These are phyloP conservation scores for Dothistroma pini DNA, from an alignment of 2,329 filamentous ascomycete genomes.

Conservation along the genomic window DNA sequence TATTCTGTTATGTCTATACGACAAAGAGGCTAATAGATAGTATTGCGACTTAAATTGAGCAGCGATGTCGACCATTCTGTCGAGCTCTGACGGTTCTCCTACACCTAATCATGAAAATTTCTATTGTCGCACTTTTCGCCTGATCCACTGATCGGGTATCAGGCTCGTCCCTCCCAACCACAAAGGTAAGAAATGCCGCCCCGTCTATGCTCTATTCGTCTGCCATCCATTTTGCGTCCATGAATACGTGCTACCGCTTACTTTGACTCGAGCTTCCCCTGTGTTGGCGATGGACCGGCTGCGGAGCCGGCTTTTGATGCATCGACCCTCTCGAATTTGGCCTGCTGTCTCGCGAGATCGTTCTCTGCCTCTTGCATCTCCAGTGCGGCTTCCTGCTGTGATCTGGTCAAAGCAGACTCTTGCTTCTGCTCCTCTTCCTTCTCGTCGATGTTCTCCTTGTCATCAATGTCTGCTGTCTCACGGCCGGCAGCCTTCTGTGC, in stretches of 20 bases:
- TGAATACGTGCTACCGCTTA: not conserved
- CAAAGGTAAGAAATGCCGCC: not conserved
- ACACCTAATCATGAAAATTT: not conserved
- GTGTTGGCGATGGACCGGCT: conserved; percentile 5
- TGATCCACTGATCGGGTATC: not conserved
- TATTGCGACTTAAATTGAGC: not conserved
- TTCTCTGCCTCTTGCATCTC: conserved; percentile 27
- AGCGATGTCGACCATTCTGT: not conserved
- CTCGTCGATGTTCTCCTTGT: conserved; percentile 91
- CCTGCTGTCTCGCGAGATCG: conserved; percentile 24
- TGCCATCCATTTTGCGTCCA: not conserved
- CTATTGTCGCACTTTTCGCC: not conserved
- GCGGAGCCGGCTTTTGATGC: not conserved
- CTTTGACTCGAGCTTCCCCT: conserved; percentile 2
- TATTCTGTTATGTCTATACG: not conserved
- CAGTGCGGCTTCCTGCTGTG: conserved; percentile 8
- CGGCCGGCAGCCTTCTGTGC: conserved; percentile 72
- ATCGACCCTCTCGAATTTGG: conserved; percentile 8
- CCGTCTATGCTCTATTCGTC: not conserved
- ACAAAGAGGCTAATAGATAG: not conserved
- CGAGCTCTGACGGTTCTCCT: not conserved
- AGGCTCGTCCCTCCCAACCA: not conserved
- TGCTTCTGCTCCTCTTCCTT: conserved; percentile 60
- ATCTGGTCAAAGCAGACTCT: conserved; percentile 27
- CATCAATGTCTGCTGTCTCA: conserved; percentile 50